These are phyloP conservation scores for Fusarium piperis DNA, from an alignment of 2,329 filamentous ascomycete species.

Conservation along the genomic window DNA sequence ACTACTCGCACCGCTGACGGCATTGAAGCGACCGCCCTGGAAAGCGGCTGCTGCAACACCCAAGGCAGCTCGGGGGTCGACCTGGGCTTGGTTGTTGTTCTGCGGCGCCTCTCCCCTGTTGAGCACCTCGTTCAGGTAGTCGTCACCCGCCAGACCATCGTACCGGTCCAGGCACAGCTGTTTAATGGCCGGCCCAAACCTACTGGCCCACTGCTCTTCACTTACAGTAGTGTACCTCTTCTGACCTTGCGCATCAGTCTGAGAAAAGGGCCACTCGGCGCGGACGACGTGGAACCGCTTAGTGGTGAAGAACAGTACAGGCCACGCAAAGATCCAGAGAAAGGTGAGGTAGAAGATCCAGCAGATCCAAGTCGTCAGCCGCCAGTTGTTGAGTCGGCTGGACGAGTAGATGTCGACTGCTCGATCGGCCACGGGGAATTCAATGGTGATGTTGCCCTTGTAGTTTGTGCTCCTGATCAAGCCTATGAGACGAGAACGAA, in stretches of 20 bases:
- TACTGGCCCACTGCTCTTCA: conserved; percentile 24
- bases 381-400: conserved; percentile 26
- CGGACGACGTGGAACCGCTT: conserved; percentile 31
- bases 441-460: conserved; percentile 20
- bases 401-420: conserved; percentile 37
- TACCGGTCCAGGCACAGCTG: conserved; percentile 34
- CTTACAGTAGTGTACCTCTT: conserved; percentile 30
- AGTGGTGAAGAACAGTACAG: conserved; percentile 27
- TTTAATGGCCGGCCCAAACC: conserved; percentile 26
- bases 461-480: conserved; percentile 33
- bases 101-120: conserved; percentile 5
- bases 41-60: conserved; percentile 29
- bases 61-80: conserved; percentile 19
- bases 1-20: conserved; percentile 8
- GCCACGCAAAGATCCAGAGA: conserved; percentile 38
- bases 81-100: not conserved
- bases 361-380: conserved; percentile 30
- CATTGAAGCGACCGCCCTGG: conserved; percentile 21
- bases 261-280: conserved; percentile 30
- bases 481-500: not conserved
- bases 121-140: conserved; percentile 27
- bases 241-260: not conserved
- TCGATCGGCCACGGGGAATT: conserved; percentile 32
- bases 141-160: conserved; percentile 29
- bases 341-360: conserved; percentile 38